These are phyloP conservation scores for Leccinum variabile DNA, from an alignment of 1,284 basidiomycete genomes.

Conservation along the genomic window DNA sequence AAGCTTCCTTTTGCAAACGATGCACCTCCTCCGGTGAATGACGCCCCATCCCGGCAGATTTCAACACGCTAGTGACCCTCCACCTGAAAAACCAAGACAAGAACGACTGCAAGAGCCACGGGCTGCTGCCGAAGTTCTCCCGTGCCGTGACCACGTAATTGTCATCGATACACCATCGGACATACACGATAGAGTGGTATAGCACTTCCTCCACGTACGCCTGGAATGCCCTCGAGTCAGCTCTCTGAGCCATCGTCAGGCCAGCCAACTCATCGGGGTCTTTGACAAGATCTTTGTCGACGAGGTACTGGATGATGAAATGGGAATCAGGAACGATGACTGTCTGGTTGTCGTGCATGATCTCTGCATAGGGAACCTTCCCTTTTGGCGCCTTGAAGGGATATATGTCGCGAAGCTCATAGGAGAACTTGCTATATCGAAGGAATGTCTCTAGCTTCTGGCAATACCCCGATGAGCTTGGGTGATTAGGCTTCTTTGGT, in stretches of 20 bases:
- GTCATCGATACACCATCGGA: conserved; percentile 32
- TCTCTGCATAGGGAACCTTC: conserved; percentile 35
- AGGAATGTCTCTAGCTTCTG: conserved; percentile 38
- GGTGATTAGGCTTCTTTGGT: conserved; percentile 23
- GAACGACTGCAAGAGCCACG: conserved; percentile 25
- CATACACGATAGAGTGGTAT: conserved; percentile 31
- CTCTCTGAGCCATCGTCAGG: conserved; percentile 30
- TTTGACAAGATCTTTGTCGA: conserved; percentile 24
- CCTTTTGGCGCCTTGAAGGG: conserved; percentile 32
- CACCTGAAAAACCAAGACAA: conserved; percentile 27
- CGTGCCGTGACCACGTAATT: conserved; percentile 23
- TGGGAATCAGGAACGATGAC: conserved; percentile 34
- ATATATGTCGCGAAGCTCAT: conserved; percentile 30
- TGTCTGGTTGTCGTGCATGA: conserved; percentile 25
- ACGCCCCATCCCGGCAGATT: conserved; percentile 31
- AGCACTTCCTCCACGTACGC: conserved; percentile 36
- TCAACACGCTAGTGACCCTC: conserved; percentile 18
- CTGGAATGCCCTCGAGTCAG: conserved; percentile 37
- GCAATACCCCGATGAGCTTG: conserved; percentile 37
- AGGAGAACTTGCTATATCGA: conserved; percentile 28
- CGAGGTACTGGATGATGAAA: conserved; percentile 36
- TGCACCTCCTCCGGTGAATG: conserved; percentile 36
- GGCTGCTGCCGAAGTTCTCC: conserved; percentile 19
- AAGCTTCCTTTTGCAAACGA: conserved; percentile 31
- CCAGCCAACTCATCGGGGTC: conserved; percentile 33